Evolutionary conservation across 768 basidiomycete species (phyloP).

Genomic region (Lepiota brunneoincarnata): DNA sequence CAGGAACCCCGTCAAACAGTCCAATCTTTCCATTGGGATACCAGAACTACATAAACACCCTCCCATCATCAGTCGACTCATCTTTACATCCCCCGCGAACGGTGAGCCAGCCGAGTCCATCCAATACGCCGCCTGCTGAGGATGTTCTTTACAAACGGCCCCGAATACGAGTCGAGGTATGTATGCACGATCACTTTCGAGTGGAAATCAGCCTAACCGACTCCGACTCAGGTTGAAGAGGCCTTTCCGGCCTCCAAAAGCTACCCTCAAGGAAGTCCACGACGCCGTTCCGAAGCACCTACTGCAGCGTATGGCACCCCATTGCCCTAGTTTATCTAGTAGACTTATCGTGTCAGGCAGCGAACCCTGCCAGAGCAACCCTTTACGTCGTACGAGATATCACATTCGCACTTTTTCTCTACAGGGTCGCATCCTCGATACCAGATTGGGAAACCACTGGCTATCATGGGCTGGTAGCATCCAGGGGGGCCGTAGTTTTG

Average conservation of each 20-base stretch:
- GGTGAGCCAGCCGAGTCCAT: too few species aligned
- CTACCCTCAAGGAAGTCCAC: constrained; percentile 51
- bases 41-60: too few species aligned
- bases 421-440: constrained; percentile 42
- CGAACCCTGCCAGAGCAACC: constrained; percentile 33
- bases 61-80: too few species aligned
- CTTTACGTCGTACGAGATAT: constrained; percentile 46
- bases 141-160: constrained; percentile 31
- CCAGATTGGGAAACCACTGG: constrained; percentile 33
- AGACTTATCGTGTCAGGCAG: constrained; percentile 18
- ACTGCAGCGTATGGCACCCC: constrained; percentile 32
- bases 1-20: too few species aligned
- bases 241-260: constrained; percentile 47
- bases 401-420: constrained; percentile 37
- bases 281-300: constrained; percentile 54
- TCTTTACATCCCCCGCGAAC: too few species aligned
- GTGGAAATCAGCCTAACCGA: not conserved
- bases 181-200: not conserved
- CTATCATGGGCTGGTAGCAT: constrained; percentile 36
- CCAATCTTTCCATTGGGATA: too few species aligned
- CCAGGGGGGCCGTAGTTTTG: constrained; percentile 26
- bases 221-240: constrained; percentile 29
- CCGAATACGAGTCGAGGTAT: constrained; percentile 40
- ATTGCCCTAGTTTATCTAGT: not conserved
- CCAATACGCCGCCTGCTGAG: not conserved